These are phyloP conservation scores for Aspergillus sergii DNA, from an alignment of 2,329 filamentous ascomycete species.

Conservation along the genomic window DNA sequence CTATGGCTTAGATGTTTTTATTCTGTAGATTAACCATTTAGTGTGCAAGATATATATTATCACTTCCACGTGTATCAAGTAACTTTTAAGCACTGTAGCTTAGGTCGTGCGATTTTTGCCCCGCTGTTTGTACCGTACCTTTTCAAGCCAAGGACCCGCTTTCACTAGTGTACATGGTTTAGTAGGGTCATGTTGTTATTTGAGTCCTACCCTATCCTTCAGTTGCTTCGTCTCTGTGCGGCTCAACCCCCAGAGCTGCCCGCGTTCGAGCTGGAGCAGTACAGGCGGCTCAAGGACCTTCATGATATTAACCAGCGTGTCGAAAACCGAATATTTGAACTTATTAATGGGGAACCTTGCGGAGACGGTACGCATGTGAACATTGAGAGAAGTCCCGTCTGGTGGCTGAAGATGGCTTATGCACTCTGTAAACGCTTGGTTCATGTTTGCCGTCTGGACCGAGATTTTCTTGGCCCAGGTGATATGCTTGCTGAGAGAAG, in stretches of 20 bases:
- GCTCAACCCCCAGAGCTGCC: constrained; percentile 44
- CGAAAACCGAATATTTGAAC: constrained; percentile 45
- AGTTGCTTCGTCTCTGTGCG: constrained; percentile 41
- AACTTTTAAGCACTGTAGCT: neutral
- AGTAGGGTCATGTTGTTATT: neutral
- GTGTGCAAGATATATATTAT: constrained; percentile 16
- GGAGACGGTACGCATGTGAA: constrained; percentile 31
- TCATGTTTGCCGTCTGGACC: constrained; percentile 38
- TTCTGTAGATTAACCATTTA: constrained; percentile 32
- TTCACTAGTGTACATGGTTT: neutral
- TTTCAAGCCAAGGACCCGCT: neutral
- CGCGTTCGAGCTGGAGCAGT: constrained; percentile 55
- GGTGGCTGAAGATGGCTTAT: constrained; percentile 24
- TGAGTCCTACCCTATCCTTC: constrained; percentile 30
- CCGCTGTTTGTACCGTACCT: neutral
- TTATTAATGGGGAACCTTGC: constrained; percentile 32
- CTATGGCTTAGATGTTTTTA: neutral
- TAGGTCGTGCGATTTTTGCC: neutral
- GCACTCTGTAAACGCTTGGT: constrained; percentile 25
- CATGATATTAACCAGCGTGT: constrained; percentile 49
- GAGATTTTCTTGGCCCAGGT: constrained; percentile 45
- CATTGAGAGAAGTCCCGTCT: constrained; percentile 15
- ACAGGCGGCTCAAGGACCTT: constrained; percentile 49
- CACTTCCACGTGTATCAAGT: neutral
- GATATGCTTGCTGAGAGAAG: constrained; percentile 48